These are phyloP conservation scores for Dujonia santamariae DNA, from an alignment of 1,139 yeast genomes.

Conservation along the genomic window DNA sequence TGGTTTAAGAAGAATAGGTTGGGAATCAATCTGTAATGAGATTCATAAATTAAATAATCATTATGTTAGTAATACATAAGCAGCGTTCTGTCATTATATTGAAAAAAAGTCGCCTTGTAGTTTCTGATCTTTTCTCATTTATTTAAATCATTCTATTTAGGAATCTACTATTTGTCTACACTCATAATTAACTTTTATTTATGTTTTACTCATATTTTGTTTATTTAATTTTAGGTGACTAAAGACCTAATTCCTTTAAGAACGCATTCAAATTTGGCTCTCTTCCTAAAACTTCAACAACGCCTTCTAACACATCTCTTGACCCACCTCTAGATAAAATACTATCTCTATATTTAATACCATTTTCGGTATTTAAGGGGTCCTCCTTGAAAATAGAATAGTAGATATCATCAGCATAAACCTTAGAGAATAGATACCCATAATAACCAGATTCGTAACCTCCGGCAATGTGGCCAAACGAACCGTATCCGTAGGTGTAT, in stretches of 20 bases:
- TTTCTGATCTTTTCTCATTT: not conserved
- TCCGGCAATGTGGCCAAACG: constrained; percentile 81
- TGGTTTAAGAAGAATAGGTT: constrained; percentile 17
- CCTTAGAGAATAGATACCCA: constrained; percentile 83
- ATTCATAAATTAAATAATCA: constrained; percentile 32
- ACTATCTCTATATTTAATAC: constrained; percentile 65
- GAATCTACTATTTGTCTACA: not conserved
- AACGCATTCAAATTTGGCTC: constrained; percentile 66
- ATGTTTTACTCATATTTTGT: too few species aligned
- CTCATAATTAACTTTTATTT: too few species aligned
- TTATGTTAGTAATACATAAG: constrained; percentile 18
- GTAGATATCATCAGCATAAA: constrained; percentile 81
- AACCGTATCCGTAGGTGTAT: constrained; percentile 62
- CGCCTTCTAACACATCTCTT: constrained; percentile 60
- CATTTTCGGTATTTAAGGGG: constrained; percentile 63
- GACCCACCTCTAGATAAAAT: constrained; percentile 74
- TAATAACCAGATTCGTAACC: constrained; percentile 87
- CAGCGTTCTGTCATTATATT: too few species aligned
- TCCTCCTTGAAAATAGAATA: constrained; percentile 65
- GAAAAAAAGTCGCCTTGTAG: not conserved
- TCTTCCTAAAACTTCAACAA: constrained; percentile 70
- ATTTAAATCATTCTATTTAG: not conserved
- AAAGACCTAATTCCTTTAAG: constrained; percentile 47
- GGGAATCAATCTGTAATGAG: constrained; percentile 37
- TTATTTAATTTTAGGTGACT: not conserved